Percentiles rank a stretch among this genome's conserved stretches.
Evolutionary conservation across 1,139 yeast genomes (phyloP).

Genomic region (Scheffersomyces stambukii): DNA sequence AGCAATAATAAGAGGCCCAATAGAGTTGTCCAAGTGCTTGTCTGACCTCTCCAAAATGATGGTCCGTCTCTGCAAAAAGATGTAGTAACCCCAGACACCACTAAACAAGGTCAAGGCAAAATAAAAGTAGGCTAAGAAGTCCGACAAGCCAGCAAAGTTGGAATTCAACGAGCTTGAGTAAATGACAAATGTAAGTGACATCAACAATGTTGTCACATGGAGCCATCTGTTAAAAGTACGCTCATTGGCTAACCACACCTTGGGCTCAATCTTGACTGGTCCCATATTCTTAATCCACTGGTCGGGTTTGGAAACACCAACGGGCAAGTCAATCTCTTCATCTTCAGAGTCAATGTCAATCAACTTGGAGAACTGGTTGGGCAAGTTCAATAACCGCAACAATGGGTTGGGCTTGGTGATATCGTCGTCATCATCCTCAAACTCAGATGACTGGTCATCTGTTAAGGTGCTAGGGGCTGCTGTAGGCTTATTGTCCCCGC

Average conservation of each 20-base stretch:
- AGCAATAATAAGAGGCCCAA: constrained; percentile 84
- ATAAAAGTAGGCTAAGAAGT: constrained; percentile 68
- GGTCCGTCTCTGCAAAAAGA: constrained; percentile 66
- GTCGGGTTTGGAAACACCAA: constrained; percentile 83
- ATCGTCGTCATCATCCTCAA: constrained; percentile 38
- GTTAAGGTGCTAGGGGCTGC: constrained; percentile 6
- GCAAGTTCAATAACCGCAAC: constrained; percentile 22
- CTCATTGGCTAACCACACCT: constrained; percentile 97
- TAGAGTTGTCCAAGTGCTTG: constrained; percentile 79
- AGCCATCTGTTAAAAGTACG: constrained; percentile 96
- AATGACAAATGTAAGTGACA: constrained; percentile 83
- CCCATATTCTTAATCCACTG: constrained; percentile 82
- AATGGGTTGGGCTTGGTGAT: constrained; percentile 12
- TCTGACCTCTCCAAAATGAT: constrained; percentile 81
- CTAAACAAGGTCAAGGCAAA: constrained; percentile 78
- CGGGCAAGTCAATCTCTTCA: constrained; percentile 75
- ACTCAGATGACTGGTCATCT: constrained; percentile 13
- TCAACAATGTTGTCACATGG: constrained; percentile 80
- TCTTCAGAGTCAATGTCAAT: constrained; percentile 81
- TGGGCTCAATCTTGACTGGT: constrained; percentile 90
- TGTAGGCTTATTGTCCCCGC: constrained; percentile 1
- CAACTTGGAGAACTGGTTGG: constrained; percentile 33
- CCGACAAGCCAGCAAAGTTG: constrained; percentile 53
- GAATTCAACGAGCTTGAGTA: constrained; percentile 72
- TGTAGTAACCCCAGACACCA: constrained; percentile 85